Conservation (phyloP, 106 monocot species). For the Triglochin maritima region DNA sequence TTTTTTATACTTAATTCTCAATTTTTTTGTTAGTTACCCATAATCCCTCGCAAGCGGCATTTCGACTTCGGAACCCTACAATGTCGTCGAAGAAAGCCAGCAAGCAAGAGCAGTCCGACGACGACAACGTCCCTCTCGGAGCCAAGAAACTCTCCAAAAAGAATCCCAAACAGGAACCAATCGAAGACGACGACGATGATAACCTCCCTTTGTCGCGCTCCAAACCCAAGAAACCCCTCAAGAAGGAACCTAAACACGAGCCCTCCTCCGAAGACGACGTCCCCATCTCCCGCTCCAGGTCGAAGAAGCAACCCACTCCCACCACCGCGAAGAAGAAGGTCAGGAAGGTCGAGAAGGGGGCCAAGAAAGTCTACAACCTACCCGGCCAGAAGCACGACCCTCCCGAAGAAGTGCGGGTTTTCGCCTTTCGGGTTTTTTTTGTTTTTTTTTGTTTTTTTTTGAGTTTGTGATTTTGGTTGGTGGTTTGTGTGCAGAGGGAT, state of each 20-base stretch:
- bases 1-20: too few relatives aligned
- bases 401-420: constrained; percentile 45
- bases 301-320: neutral
- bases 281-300: neutral
- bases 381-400: constrained; percentile 91
- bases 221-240: constrained; percentile 18
- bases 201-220: constrained; percentile 19
- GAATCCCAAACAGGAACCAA: constrained; percentile 7
- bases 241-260: constrained; percentile 28
- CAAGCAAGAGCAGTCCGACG: neutral
- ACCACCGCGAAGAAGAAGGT: neutral
- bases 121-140: constrained; percentile 4
- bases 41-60: too few relatives aligned
- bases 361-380: constrained; percentile 58
- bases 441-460: neutral
- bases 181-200: constrained; percentile 29
- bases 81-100: constrained; percentile 4
- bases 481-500: constrained; percentile 50
- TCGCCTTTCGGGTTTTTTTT: too few relatives aligned
- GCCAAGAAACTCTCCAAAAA: constrained; percentile 1
- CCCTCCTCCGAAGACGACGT: constrained; percentile 14
- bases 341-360: constrained; percentile 17
- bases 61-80: neutral
- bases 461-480: neutral
- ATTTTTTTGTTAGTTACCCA: too few relatives aligned